Evolutionary conservation across 106 monocot species (phyloP).

Genomic region (Dactylorhiza incarnata): DNA sequence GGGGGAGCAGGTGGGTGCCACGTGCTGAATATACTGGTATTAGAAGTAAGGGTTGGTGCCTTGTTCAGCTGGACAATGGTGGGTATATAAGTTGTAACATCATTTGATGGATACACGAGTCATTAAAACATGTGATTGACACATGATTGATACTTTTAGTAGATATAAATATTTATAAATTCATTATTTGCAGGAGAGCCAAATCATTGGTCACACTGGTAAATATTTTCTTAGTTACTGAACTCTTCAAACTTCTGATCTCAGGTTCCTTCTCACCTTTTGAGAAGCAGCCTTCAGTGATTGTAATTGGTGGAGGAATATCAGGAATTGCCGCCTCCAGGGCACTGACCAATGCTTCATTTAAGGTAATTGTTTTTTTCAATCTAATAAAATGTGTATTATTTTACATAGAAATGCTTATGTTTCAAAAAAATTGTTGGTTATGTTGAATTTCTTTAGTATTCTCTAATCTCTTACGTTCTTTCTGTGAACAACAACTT

Average conservation of each 20-base stretch:
- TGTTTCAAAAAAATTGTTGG: not conserved
- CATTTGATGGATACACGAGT: not conserved
- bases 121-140: not conserved
- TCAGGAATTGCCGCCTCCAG: slow-evolving; percentile 93
- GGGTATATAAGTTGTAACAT: not conserved
- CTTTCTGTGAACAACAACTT: not conserved
- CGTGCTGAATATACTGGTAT: too few relatives aligned
- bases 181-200: too few relatives aligned
- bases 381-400: not conserved
- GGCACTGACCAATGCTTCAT: slow-evolving; percentile 70
- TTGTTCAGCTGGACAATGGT: not conserved
- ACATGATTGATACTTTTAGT: not conserved
- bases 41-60: too few relatives aligned
- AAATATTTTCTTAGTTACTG: not conserved
- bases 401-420: not conserved
- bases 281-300: slow-evolving; percentile 53
- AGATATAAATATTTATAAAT: not conserved
- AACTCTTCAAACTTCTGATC: not conserved
- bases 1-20: too few relatives aligned
- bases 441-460: not conserved
- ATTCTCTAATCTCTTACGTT: not conserved
- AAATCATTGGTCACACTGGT: not conserved
- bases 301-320: slow-evolving; percentile 97
- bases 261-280: slow-evolving; percentile 58
- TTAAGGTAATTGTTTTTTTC: slow-evolving; percentile 39